These are phyloP conservation scores for Infundibulicybe gibba DNA, from an alignment of 768 basidiomycete genomes.

Conservation along the genomic window DNA sequence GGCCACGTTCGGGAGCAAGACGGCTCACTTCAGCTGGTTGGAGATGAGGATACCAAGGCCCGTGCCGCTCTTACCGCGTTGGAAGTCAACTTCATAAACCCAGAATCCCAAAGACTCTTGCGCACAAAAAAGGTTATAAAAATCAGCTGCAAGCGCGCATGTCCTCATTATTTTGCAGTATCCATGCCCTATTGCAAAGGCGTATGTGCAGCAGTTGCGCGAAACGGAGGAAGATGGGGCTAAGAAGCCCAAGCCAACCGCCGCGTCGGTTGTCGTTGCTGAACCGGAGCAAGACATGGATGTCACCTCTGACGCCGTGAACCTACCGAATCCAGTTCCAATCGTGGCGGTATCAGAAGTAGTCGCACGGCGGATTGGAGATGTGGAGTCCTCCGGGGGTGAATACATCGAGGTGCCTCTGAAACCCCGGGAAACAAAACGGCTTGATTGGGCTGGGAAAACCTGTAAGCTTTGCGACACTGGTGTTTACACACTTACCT, in stretches of 20 bases:
- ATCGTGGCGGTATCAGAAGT: constrained; percentile 10
- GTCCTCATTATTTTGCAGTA: constrained; percentile 38
- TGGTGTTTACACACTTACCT: not conserved
- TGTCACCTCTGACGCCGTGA: constrained; percentile 5
- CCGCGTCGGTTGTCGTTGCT: constrained; percentile 23
- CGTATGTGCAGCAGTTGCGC: constrained; percentile 55
- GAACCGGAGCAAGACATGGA: constrained; percentile 38
- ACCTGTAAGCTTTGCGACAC: constrained; percentile 48
- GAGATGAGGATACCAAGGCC: constrained; percentile 60
- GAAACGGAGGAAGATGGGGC: constrained; percentile 23
- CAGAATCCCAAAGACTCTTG: constrained; percentile 55
- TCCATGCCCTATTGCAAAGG: constrained; percentile 57
- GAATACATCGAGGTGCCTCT: constrained; percentile 70
- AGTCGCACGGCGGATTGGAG: constrained; percentile 31
- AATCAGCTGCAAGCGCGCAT: not conserved
- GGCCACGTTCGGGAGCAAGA: constrained; percentile 59
- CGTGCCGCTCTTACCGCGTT: constrained; percentile 38
- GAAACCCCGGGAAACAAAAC: constrained; percentile 80
- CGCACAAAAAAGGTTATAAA: constrained; percentile 60
- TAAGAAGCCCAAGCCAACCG: constrained; percentile 17
- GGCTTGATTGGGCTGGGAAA: constrained; percentile 82
- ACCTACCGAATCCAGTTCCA: constrained; percentile 1
- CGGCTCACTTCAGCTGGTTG: constrained; percentile 38
- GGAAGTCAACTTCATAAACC: constrained; percentile 70
- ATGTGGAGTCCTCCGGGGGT: constrained; percentile 23